Conservation (phyloP, 225 moss, liverwort and hornwort genomes). For the Anthoceros angustus region DNA sequence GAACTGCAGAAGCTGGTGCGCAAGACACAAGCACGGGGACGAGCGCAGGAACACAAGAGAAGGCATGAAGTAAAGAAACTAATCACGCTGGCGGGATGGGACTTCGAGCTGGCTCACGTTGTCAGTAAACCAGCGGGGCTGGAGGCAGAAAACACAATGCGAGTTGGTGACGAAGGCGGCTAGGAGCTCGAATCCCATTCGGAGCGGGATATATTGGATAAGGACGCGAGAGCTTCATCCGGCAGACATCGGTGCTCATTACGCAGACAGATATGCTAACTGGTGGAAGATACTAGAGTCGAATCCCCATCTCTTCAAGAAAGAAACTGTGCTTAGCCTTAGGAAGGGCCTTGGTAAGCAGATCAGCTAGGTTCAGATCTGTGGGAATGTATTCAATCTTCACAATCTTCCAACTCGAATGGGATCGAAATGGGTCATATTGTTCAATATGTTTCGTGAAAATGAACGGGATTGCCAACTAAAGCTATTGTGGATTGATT, state of each 20-base stretch:
- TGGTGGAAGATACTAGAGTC: no score
- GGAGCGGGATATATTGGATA: no score
- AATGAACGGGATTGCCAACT: background rate
- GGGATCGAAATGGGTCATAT: no score
- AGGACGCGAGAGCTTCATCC: background rate
- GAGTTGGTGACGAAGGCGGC: no score
- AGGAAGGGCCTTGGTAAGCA: background rate
- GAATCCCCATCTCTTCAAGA: background rate
- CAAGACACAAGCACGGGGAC: background rate
- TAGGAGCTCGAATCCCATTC: background rate
- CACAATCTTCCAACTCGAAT: slow-evolving; percentile 2
- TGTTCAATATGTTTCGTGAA: background rate
- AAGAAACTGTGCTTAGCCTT: slow-evolving; percentile 1
- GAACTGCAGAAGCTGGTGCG: background rate
- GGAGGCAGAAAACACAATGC: no score
- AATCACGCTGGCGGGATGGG: background rate
- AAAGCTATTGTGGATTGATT: background rate
- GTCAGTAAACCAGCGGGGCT: background rate
- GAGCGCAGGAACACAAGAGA: background rate
- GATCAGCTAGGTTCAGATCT: background rate
- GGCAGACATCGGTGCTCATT: no score
- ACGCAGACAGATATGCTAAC: no score
- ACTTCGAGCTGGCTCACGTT: background rate
- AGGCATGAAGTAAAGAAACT: background rate
- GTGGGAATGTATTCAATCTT: background rate